Percentiles rank a stretch among this genome's conserved stretches.
phyloP scores from a whole-genome alignment of 176 grass and related monocot genomes.

The Poa annua region DNA sequence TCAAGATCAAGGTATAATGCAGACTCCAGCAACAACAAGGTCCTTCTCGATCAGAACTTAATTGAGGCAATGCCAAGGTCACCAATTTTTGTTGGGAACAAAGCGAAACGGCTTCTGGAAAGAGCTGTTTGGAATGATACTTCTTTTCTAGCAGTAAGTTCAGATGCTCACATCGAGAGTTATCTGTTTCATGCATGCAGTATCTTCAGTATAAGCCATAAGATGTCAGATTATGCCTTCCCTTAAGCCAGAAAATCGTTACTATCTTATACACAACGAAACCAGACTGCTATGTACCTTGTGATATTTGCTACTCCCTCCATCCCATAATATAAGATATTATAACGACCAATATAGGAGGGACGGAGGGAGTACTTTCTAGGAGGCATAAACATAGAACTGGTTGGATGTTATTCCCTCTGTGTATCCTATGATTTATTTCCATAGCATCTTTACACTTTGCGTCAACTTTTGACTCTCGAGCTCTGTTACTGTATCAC shows the following conservation, averaged over 20 bases:
- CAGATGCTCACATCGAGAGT: slow-evolving; percentile 1
- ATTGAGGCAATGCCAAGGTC: slow-evolving; percentile 98
- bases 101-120: slow-evolving; percentile 89
- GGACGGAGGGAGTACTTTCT: too few relatives aligned
- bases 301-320: neutral
- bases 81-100: slow-evolving; percentile 99
- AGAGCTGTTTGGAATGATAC: slow-evolving; percentile 99
- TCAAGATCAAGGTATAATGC: slow-evolving; percentile 95
- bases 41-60: slow-evolving; percentile 99
- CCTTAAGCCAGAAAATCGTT: slow-evolving; percentile 7
- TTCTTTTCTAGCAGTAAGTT: slow-evolving; percentile 94
- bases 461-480: slow-evolving; percentile 4
- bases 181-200: slow-evolving; percentile 33
- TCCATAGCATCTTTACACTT: slow-evolving; percentile 11
- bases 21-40: slow-evolving; percentile 86
- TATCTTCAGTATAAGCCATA: slow-evolving; percentile 12
- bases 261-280: slow-evolving; percentile 8
- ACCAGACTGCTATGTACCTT: neutral
- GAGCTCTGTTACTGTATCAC: neutral
- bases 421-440: neutral
- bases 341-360: too few relatives aligned
- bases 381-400: neutral
- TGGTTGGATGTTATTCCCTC: neutral
- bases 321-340: too few relatives aligned
- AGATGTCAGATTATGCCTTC: neutral